A percentile compares a stretch with the other conserved stretches of the same genome.
These are phyloP conservation scores for Usnea hakonensis DNA, from an alignment of 495 filamentous ascomycete species.

Conservation along the genomic window DNA sequence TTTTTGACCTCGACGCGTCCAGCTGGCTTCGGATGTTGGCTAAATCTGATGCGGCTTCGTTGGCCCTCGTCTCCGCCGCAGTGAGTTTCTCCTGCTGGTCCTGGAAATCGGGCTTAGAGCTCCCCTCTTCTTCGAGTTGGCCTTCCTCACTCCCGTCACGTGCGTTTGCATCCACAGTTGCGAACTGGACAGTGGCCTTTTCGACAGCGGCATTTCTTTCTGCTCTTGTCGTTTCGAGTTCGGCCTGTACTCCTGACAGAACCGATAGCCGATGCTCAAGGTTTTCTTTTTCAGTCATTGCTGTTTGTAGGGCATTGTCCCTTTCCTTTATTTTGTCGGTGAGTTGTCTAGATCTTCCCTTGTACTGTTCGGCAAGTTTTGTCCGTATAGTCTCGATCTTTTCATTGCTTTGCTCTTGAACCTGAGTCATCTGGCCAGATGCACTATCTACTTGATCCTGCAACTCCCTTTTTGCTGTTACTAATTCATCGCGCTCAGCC, in stretches of 20 bases:
- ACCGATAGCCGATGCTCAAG: conserved; percentile 30
- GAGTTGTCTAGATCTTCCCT: conserved; percentile 47
- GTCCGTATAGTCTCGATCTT: conserved; percentile 40
- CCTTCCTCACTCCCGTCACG: conserved; percentile 25
- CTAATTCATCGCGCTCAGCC: conserved; percentile 61
- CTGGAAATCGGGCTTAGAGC: conserved; percentile 36
- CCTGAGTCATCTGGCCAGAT: conserved; percentile 42
- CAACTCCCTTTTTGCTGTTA: conserved; percentile 50
- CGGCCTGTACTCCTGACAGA: conserved; percentile 33
- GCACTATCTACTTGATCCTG: conserved; percentile 44
- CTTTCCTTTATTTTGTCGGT: conserved; percentile 44
- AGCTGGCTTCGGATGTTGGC: conserved; percentile 19
- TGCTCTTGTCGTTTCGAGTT: conserved; percentile 40
- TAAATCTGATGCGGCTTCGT: conserved; percentile 25
- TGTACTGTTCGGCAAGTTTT: conserved; percentile 54
- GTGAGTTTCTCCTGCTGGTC: conserved; percentile 41
- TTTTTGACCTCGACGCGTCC: conserved; percentile 25
- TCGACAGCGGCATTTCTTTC: conserved; percentile 36
- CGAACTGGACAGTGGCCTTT: conserved; percentile 24
- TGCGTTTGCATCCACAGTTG: conserved; percentile 10
- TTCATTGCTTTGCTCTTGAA: conserved; percentile 46
- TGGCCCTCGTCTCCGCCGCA: conserved; percentile 41
- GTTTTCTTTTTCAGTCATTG: conserved; percentile 43
- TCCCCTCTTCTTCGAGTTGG: conserved; percentile 27
- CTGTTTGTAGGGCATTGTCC: conserved; percentile 38